Percentiles rank a stretch among this genome's conserved stretches.
These are phyloP conservation scores for maize (Zea mays) DNA, from an alignment of 176 grass and related monocot genomes.

Conservation along the genomic window Zm-B73-REFERENCE-NAM-5.0 NC_050100.1:163942001-163942500, in stretches of 20 bases:
- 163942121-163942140: background rate
- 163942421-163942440: slow-evolving; percentile 93
- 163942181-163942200: slow-evolving; percentile 23
- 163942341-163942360: slow-evolving; percentile 58
- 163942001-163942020: background rate
- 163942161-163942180: background rate
- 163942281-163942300: slow-evolving; percentile 2
- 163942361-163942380: slow-evolving; percentile 53
- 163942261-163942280: background rate
- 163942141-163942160: slow-evolving; percentile 16
- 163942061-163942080: background rate
- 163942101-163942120: background rate
- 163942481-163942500: background rate
- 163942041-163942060: background rate
- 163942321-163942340: slow-evolving; percentile 1
- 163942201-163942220: background rate
- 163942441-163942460: slow-evolving; percentile 85
- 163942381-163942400: slow-evolving; percentile 82
- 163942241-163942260: background rate
- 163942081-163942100: background rate
- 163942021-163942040: background rate
- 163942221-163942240: slow-evolving; percentile 1
- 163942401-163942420: slow-evolving; percentile 95
- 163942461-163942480: background rate
- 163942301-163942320: slow-evolving; percentile 3